Percentiles rank a stretch among this genome's conserved stretches.
Conservation (phyloP, 495 filamentous ascomycete genomes). For the Aspergillus bridgeri region DNA sequence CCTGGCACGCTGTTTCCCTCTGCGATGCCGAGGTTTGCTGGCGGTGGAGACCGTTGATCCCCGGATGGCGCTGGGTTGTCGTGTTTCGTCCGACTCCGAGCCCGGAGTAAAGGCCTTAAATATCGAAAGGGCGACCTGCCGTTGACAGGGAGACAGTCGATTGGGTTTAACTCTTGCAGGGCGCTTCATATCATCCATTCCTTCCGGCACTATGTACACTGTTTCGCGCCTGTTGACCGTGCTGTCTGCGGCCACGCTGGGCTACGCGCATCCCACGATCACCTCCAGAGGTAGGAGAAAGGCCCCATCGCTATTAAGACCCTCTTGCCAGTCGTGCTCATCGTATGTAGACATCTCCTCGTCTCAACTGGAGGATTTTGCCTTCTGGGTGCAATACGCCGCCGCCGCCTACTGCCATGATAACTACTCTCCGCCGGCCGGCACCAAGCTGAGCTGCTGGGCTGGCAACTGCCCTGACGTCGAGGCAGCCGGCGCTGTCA, state of each 20-base stretch:
- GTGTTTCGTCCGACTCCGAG: neutral
- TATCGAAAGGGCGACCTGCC: neutral
- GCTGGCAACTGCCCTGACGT: conserved; percentile 55
- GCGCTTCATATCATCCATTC: neutral
- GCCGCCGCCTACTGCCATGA: conserved; percentile 62
- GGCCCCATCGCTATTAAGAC: neutral
- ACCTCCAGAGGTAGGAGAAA: conserved; percentile 20
- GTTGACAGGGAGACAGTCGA: neutral
- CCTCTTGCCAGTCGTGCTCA: neutral
- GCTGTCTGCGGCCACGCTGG: conserved; percentile 14
- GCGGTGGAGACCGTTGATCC: neutral
- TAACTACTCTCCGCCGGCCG: conserved; percentile 36
- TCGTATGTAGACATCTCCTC: neutral
- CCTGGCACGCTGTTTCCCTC: neutral
- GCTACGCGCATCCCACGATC: conserved; percentile 12
- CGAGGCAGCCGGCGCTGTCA: conserved; percentile 47
- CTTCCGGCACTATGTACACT: neutral
- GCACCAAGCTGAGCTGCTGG: conserved; percentile 52
- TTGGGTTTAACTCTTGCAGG: neutral
- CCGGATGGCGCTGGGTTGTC: neutral
- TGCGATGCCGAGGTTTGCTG: neutral
- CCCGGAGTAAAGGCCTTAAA: neutral
- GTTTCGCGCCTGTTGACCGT: neutral
- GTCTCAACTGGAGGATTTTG: conserved; percentile 34
- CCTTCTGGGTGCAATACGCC: conserved; percentile 66